phyloP scores from a whole-genome alignment of 129 eudicot genomes.

The Artemisia tridentata region DNA sequence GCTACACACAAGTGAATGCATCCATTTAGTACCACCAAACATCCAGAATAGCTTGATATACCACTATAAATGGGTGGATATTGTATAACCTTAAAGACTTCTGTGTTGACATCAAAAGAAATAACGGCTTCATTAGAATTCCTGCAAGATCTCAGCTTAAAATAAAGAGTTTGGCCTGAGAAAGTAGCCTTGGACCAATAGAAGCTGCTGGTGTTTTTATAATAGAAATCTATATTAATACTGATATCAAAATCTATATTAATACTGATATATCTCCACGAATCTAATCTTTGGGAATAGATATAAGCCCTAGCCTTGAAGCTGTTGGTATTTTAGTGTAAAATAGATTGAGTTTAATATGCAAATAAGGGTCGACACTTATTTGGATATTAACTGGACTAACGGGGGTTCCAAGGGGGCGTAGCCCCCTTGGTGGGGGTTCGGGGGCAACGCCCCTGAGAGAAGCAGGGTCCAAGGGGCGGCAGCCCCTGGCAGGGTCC shows the following conservation, averaged over 20 bases:
- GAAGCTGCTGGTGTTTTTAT: background rate
- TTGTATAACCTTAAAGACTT: background rate
- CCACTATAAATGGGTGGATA: background rate
- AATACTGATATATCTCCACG: too few relatives aligned
- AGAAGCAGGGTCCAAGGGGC: too few relatives aligned
- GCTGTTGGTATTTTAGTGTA: too few relatives aligned
- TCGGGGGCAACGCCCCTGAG: too few relatives aligned
- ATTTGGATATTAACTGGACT: too few relatives aligned
- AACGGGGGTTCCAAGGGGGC: too few relatives aligned
- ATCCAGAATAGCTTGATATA: background rate
- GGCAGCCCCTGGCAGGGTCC: too few relatives aligned
- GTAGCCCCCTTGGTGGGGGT: too few relatives aligned
- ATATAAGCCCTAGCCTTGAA: background rate
- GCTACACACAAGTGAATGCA: slow-evolving; percentile 5
- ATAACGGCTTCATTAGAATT: background rate
- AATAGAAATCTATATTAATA: background rate
- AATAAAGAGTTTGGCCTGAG: background rate
- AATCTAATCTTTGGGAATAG: background rate
- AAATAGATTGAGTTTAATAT: too few relatives aligned
- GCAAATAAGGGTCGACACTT: too few relatives aligned
- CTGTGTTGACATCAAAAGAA: background rate
- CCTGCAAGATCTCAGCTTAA: background rate
- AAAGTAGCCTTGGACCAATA: background rate
- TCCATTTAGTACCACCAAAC: background rate
- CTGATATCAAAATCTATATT: too few relatives aligned